Evolutionary conservation across 768 basidiomycete species (phyloP), one percentile per base, ranked within the genome.

Genomic region (Hebeloma cylindrosporum): DNA sequence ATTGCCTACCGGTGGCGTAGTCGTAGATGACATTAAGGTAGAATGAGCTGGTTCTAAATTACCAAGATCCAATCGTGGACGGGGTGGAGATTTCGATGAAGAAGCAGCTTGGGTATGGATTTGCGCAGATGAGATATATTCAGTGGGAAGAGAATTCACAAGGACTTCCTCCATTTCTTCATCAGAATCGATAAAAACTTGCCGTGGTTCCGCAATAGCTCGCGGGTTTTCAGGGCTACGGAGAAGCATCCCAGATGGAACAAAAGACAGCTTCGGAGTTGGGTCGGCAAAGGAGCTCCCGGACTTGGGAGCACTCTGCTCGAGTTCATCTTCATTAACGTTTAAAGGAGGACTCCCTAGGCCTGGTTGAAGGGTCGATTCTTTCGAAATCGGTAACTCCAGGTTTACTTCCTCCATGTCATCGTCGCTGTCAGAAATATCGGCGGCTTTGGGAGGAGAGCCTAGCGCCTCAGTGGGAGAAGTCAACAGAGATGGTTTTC

Each of bases 91-190:
- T n/a, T n/a, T n/a, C n/a, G n/a, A n/a, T 22, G 36, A 34, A 40
- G 39, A 16, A 22, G 28, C n/a, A n/a, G 16, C 13, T 40, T 33
- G 34, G 14, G 16, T 11, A 10, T 23, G 14, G 20, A 7, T 11
- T 25, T 20, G 29, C 16, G 40, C 14, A 40, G 22, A 8, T 27
- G 9, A 5, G 13, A 13, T 27, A 22, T 11, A 6, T 11, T 10
- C 40, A 13, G 16, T 26, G 20, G 27, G 20, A 7, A 21, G 11
- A 7, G 5, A 13, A 8, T 45, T 44, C 17, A 48, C 38, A 5
- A 33, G 41, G 3, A 70, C 59, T 48, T 74, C 74, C 47, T 73
- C 71, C 67, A 73, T 71, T 20, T 72, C 72, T 0, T 70, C 66
- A 29, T 73, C 71, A 4, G 59, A 60, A 27, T 59, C 60, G 36